Conservation (phyloP, 805 yeast genomes). For the Helenozyma rhizophorensis region DNA sequence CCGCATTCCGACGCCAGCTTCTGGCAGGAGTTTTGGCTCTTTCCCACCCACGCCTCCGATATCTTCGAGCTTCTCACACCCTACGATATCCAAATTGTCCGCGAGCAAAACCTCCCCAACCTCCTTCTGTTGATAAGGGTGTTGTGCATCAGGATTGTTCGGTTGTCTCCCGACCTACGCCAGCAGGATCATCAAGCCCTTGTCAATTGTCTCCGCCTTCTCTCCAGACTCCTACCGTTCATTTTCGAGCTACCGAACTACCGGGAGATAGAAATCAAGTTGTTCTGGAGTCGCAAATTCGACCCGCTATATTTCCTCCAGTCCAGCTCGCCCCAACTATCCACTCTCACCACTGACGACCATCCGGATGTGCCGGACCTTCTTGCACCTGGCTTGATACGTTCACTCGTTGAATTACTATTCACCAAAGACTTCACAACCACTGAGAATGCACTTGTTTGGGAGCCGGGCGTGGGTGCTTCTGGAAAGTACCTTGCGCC, state of each 20-base stretch:
- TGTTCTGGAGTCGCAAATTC: slow-evolving; percentile 35
- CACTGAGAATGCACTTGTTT: slow-evolving; percentile 30
- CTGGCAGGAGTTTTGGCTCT: slow-evolving; percentile 30
- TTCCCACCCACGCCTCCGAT: slow-evolving; percentile 51
- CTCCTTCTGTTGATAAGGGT: slow-evolving; percentile 49
- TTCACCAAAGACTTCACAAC: slow-evolving; percentile 28
- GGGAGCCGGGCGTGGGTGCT: slow-evolving; percentile 81
- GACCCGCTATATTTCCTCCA: slow-evolving; percentile 28
- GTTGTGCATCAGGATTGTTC: slow-evolving; percentile 21
- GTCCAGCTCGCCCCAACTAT: neutral
- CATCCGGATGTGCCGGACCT: neutral
- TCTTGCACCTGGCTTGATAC: neutral
- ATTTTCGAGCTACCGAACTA: slow-evolving; percentile 50
- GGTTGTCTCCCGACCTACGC: slow-evolving; percentile 4
- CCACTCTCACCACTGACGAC: neutral
- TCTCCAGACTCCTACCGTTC: slow-evolving; percentile 64
- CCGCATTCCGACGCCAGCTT: slow-evolving; percentile 19
- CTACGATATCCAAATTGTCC: slow-evolving; percentile 53
- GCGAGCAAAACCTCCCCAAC: slow-evolving; percentile 55
- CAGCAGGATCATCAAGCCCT: slow-evolving; percentile 29
- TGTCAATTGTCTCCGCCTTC: slow-evolving; percentile 58
- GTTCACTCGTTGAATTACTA: slow-evolving; percentile 40
- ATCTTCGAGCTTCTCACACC: slow-evolving; percentile 54
- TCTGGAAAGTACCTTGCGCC: slow-evolving; percentile 25
- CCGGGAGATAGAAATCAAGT: slow-evolving; percentile 22